phyloP scores from a whole-genome alignment of 2,329 filamentous ascomycete species.

The Epichloe aotearoae region DNA sequence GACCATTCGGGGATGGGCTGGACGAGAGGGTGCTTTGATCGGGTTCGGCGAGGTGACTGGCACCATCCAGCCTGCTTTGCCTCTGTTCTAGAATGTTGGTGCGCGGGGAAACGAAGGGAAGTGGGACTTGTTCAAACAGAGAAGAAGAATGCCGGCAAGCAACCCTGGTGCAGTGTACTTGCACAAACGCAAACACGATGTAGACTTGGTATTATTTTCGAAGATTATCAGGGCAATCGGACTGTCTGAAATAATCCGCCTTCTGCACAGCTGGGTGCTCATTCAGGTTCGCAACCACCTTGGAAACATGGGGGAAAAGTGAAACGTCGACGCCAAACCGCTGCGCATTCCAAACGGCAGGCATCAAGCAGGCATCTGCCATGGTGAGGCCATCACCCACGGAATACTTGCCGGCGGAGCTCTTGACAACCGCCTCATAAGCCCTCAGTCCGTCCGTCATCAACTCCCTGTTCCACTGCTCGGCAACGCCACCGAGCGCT shows the following conservation, averaged over 20 bases:
- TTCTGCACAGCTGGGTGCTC: slow-evolving; percentile 35
- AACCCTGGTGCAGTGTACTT: too few relatives aligned
- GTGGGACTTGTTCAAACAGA: neutral
- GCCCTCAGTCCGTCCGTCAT: slow-evolving; percentile 40
- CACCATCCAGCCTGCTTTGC: slow-evolving; percentile 31
- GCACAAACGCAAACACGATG: neutral
- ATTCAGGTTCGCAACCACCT: slow-evolving; percentile 32
- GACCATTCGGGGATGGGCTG: slow-evolving; percentile 51
- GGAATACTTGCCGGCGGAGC: slow-evolving; percentile 35
- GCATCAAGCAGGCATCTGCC: slow-evolving; percentile 45
- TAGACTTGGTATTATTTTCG: slow-evolving; percentile 4
- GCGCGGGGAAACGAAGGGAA: neutral
- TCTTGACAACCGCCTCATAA: slow-evolving; percentile 33
- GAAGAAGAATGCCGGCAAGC: too few relatives aligned
- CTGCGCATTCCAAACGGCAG: slow-evolving; percentile 44
- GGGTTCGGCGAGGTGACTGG: slow-evolving; percentile 66
- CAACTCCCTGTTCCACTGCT: slow-evolving; percentile 37
- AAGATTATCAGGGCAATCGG: slow-evolving; percentile 28
- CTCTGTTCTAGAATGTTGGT: slow-evolving; percentile 14
- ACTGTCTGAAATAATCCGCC: slow-evolving; percentile 41
- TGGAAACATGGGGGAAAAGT: slow-evolving; percentile 32
- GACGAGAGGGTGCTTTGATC: slow-evolving; percentile 51
- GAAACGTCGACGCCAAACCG: slow-evolving; percentile 39
- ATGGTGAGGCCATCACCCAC: slow-evolving; percentile 42
- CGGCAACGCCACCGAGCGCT: slow-evolving; percentile 27